phyloP scores from a whole-genome alignment of 176 grass and related monocot genomes.

The Musa beccarii region DNA sequence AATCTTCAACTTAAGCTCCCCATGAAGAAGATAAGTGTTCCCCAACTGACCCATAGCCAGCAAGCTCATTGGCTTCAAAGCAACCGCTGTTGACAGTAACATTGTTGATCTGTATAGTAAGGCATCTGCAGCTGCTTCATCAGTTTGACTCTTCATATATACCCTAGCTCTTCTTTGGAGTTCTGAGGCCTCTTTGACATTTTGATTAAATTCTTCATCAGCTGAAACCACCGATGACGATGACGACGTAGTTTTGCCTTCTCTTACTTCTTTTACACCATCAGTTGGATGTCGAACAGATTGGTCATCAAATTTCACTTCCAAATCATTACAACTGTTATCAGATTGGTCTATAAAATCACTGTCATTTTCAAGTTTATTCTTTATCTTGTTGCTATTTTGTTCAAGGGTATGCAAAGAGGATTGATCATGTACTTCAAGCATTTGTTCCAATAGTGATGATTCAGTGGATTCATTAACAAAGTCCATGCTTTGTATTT shows the following conservation, averaged over 20 bases:
- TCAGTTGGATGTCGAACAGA: conserved; percentile 1
- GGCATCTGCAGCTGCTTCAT: conserved; percentile 46
- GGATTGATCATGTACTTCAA: conserved; percentile 55
- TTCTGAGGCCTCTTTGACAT: conserved; percentile 52
- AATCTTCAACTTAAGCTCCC: conserved; percentile 90
- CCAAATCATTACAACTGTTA: conserved; percentile 1
- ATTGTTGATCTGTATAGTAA: conserved; percentile 71
- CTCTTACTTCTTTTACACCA: neutral
- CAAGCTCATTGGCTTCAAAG: conserved; percentile 60
- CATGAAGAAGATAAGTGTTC: conserved; percentile 75
- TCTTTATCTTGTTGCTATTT: conserved; percentile 34
- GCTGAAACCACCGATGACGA: conserved; percentile 21
- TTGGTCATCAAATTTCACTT: conserved; percentile 3
- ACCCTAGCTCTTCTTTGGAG: conserved; percentile 48
- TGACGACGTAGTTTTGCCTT: neutral
- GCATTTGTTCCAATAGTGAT: conserved; percentile 51
- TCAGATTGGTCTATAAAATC: neutral
- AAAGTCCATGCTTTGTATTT: conserved; percentile 21
- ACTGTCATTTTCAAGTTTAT: conserved; percentile 14
- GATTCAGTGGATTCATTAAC: conserved; percentile 35
- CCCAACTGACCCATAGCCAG: conserved; percentile 80
- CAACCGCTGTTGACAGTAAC: conserved; percentile 59
- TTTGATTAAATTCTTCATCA: conserved; percentile 47
- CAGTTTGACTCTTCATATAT: conserved; percentile 40
- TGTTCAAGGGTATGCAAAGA: conserved; percentile 3